Evolutionary conservation across 75 land plant species (phyloP), one percentile per base, ranked within the genome.

Genomic region (Cunninghamia lanceolata): DNA sequence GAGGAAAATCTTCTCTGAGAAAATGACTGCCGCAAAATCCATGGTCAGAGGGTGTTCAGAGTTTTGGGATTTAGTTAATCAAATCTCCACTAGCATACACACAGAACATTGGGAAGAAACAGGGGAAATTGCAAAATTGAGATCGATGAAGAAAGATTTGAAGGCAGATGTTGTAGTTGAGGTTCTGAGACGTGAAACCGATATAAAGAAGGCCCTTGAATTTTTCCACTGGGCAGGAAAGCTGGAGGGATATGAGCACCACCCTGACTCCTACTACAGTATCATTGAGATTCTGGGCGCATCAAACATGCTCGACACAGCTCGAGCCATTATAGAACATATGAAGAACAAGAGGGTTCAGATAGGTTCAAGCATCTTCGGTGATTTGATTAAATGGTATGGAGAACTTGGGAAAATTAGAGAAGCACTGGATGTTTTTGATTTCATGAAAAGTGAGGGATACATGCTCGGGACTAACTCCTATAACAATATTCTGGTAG

Each of bases 401-500:
- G 84, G 40, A 30, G 56, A 50, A 6, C 34, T 34, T 36, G 38
- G 63, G 34, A 83, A 53, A 54, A 36, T 25, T 15, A 75, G 17
- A 39, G 85, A 89, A 39, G 83, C 59, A 34, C 19, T 42, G 53
- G 56, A 88, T 52, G 40, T 85, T 35, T 39, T 87, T 47, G 71
- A 84, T 71, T 68, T 66, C 40, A 40, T 86, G 19, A 50, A 88
- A 47, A 79, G n/a, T 36, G 90, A 88, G 76, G 86, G 82, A 6
- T 50, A 68, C 50, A 77, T 46, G 46, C 46, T 32, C 40, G 53
- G 68, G 28, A 9, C 88, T 13, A 87, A 82, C 39, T 83, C 74
- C 39, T 90, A 91, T 83, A 91, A 92, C 47, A 77, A 83, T 70
- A 32, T 91, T 19, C 86, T 93, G 25, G 50, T 68, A 63, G 86